These are phyloP conservation scores for Sporisorium iseilematis-ciliati DNA, from an alignment of 1,284 basidiomycete species.

Conservation along the genomic window DNA sequence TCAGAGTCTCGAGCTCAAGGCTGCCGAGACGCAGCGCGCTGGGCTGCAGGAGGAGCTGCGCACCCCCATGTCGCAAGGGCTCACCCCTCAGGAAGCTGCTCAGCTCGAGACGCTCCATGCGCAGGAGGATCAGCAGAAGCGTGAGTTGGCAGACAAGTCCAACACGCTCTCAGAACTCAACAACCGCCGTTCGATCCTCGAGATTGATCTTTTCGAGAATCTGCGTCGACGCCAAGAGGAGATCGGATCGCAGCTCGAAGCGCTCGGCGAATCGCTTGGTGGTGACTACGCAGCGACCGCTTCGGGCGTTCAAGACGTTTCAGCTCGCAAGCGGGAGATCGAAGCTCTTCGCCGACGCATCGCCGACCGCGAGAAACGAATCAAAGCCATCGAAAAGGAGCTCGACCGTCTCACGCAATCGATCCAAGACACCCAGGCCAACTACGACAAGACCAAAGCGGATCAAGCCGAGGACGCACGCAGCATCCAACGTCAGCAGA, in stretches of 20 bases:
- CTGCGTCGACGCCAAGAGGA: slow-evolving; percentile 83
- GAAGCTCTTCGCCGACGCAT: slow-evolving; percentile 73
- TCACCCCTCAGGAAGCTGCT: slow-evolving; percentile 80
- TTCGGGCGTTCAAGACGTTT: slow-evolving; percentile 79
- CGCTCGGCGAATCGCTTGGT: slow-evolving; percentile 75
- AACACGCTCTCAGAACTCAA: slow-evolving; percentile 83
- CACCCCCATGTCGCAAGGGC: slow-evolving; percentile 80
- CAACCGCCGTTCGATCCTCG: slow-evolving; percentile 81
- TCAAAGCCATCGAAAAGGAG: slow-evolving; percentile 70
- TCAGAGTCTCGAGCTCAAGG: slow-evolving; percentile 78
- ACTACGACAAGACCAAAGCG: slow-evolving; percentile 81
- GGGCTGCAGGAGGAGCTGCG: slow-evolving; percentile 81
- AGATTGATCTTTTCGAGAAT: slow-evolving; percentile 93
- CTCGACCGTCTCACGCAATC: slow-evolving; percentile 77
- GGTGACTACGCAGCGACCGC: slow-evolving; percentile 78
- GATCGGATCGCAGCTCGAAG: slow-evolving; percentile 81
- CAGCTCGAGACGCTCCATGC: slow-evolving; percentile 80
- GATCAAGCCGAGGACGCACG: slow-evolving; percentile 88
- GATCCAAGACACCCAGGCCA: slow-evolving; percentile 76
- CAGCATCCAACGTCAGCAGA: slow-evolving; percentile 87
- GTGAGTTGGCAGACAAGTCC: slow-evolving; percentile 78
- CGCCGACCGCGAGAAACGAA: slow-evolving; percentile 30
- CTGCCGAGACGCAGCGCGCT: slow-evolving; percentile 74
- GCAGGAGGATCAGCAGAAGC: slow-evolving; percentile 81
- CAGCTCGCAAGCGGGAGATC: slow-evolving; percentile 72